Base-by-base conservation (phyloP, 768 basidiomycete species). In the Clathrus columnatus region DNA sequence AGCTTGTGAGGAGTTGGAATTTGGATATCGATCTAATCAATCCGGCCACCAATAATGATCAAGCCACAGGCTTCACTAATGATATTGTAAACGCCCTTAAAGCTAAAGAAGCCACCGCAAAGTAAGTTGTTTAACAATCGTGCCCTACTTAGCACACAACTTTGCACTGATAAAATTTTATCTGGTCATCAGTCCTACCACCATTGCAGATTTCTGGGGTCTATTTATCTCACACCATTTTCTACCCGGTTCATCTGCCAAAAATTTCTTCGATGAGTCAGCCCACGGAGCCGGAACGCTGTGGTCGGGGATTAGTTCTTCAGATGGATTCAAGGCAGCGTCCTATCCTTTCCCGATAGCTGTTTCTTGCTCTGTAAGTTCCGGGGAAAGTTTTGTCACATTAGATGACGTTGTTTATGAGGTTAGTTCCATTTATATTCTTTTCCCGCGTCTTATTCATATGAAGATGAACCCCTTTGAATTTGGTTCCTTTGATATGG, bases 151-250 rank as follows among this genome's bases (percentile, higher is more conserved):
- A n/a, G n/a, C n/a, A n/a, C n/a, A n/a, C n/a, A n/a, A n/a, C 36
- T 36, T 36, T 36, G 36, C 14, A 2, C 36, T 32, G 14, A 32
- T 18, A 49, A 8, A n/a, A 49, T 30, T n/a, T 30, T 14, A 32
- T 32, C n/a, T n/a, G n/a, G 14, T 14, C 30, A 32, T 32, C 7
- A 7, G 30, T 32, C 14, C 30, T 7, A 84, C 81, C 18, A 84
- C 82, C 52, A 56, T 85, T 45, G 78, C 78, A 1, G 85, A 88
- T 63, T 69, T 80, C 5, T 87, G 82, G 75, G 65, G 76, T 0
- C 79, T 84, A 1, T 77, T 82, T 65, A 74, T 89, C 32, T 77
- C 83, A 1, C 83, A 84, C 60, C 87, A 90, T 65, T 88, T 88
- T 61, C 69, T 85, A 56, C 85, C 82, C 62, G 78, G 80, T 50